Evolutionary conservation across 192 early-diverging fungal species (phyloP).

Genomic region (Umbelopsis vinacea): DNA sequence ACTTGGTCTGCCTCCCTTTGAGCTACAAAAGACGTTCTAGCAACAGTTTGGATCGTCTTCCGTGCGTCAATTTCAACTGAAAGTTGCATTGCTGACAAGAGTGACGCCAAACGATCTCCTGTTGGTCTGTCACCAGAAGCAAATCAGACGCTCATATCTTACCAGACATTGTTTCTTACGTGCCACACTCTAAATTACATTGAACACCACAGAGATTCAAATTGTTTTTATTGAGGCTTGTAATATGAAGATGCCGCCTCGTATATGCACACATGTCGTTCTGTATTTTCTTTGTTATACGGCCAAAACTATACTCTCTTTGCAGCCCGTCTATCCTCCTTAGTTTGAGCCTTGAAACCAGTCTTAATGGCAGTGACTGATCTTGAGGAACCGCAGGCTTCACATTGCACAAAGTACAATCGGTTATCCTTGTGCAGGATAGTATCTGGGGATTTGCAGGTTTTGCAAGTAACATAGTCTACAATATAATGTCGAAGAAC

Average conservation of each 20-base stretch:
- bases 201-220: no score
- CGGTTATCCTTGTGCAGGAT: slow-evolving; percentile 95
- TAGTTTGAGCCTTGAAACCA: slow-evolving; percentile 91
- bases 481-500: slow-evolving; percentile 96
- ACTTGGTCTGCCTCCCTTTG: no score
- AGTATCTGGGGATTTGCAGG: slow-evolving; percentile 95
- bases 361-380: slow-evolving; percentile 96
- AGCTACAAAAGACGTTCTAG: no score
- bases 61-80: no score
- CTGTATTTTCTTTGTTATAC: slow-evolving; percentile 16
- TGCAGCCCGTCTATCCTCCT: slow-evolving; percentile 51
- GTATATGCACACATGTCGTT: slow-evolving; percentile 22
- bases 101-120: no score
- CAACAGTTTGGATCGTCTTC: no score
- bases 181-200: no score
- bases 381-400: slow-evolving; percentile 92
- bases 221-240: slow-evolving; percentile 22
- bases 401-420: slow-evolving; percentile 96
- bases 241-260: slow-evolving; percentile 17
- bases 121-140: no score
- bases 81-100: no score
- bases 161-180: no score
- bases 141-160: no score
- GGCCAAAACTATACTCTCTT: slow-evolving; percentile 40
- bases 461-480: slow-evolving; percentile 99